phyloP scores from a whole-genome alignment of 78 protist species.

The Trichosphaerium sp. region DNA sequence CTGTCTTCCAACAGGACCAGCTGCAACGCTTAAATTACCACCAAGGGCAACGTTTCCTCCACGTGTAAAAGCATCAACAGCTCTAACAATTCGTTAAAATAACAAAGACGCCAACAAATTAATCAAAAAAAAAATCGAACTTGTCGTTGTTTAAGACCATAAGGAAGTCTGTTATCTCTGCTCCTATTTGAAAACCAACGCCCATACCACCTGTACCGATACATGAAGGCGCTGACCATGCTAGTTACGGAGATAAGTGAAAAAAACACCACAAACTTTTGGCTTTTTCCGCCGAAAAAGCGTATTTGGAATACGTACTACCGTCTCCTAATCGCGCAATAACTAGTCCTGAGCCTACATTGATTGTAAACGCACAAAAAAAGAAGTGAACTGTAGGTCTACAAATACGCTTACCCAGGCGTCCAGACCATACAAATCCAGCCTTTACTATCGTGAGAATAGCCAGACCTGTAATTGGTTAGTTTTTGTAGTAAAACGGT shows the following conservation, averaged over 20 bases:
- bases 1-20: slow-evolving; percentile 22
- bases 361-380: no score
- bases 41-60: slow-evolving; percentile 29
- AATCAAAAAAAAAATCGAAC: no score
- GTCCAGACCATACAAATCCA: slow-evolving; percentile 1
- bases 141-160: slow-evolving; percentile 1
- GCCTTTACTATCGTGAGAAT: neutral
- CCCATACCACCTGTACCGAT: slow-evolving; percentile 2
- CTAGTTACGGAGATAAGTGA: neutral
- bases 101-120: no score
- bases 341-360: no score
- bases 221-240: slow-evolving; percentile 8
- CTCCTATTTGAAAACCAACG: slow-evolving; percentile 9
- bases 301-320: neutral
- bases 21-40: slow-evolving; percentile 6
- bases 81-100: no score
- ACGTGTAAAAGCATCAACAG: slow-evolving; percentile 9
- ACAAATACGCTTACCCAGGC: no score
- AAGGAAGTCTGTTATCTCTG: slow-evolving; percentile 12
- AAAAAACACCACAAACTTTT: no score
- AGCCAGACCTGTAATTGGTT: neutral
- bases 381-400: no score
- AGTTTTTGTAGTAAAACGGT: neutral
- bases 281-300: no score
- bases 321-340: neutral